A percentile compares a stretch with the other conserved stretches of the same genome.
Evolutionary conservation across 768 basidiomycete species (phyloP).

Genomic region (Auricularia sp.): DNA sequence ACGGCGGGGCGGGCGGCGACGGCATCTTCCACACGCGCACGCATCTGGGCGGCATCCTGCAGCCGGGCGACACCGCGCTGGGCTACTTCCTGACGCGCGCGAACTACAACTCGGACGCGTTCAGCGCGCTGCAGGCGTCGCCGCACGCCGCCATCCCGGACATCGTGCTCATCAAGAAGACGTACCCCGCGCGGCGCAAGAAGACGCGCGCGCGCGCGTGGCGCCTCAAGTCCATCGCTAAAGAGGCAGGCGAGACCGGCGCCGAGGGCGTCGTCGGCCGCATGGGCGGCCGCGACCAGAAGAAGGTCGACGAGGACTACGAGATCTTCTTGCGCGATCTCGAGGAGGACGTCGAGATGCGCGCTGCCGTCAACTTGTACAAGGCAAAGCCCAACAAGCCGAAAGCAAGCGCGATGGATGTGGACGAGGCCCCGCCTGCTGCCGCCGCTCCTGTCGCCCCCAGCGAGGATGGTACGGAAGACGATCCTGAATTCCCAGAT

Average conservation of each 20-base stretch:
- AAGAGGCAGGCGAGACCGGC: constrained; percentile 74
- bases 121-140: constrained; percentile 43
- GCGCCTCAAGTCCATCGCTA: constrained; percentile 86
- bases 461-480: constrained; percentile 25
- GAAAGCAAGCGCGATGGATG: constrained; percentile 52
- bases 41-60: constrained; percentile 85
- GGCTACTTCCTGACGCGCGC: constrained; percentile 82
- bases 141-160: constrained; percentile 65
- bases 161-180: constrained; percentile 87
- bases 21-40: constrained; percentile 94
- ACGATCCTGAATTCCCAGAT: constrained; percentile 83
- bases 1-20: constrained; percentile 45
- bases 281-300: constrained; percentile 80
- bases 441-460: constrained; percentile 8
- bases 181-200: constrained; percentile 88
- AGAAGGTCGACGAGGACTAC: constrained; percentile 94
- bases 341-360: constrained; percentile 90
- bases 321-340: constrained; percentile 89
- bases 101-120: constrained; percentile 91
- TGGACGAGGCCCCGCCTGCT: constrained; percentile 34
- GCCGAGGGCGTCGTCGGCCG: constrained; percentile 73
- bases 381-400: constrained; percentile 43
- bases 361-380: constrained; percentile 80
- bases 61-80: constrained; percentile 88
- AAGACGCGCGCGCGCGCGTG: constrained; percentile 78